These are phyloP conservation scores for Aspergillus novoparasiticus DNA, from an alignment of 2,329 filamentous ascomycete species.

Conservation along the genomic window DNA sequence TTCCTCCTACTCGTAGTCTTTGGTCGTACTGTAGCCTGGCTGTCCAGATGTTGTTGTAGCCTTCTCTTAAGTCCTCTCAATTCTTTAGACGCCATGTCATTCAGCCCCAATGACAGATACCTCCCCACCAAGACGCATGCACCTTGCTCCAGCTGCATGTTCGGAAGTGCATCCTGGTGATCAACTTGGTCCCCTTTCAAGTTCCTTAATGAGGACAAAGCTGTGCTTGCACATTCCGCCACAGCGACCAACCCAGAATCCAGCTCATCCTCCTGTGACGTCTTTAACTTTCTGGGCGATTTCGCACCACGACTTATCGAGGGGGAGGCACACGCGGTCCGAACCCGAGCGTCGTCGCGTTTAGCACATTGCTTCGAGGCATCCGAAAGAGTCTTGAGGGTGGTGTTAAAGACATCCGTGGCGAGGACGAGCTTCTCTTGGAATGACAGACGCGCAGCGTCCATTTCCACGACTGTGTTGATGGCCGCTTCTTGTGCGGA, in stretches of 20 bases:
- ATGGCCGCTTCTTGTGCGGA: constrained; percentile 28
- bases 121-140: constrained; percentile 46
- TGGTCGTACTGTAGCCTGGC: constrained; percentile 17
- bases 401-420: constrained; percentile 50
- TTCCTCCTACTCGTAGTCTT: constrained; percentile 16
- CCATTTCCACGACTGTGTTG: constrained; percentile 28
- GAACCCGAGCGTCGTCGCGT: constrained; percentile 13
- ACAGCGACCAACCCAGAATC: constrained; percentile 33
- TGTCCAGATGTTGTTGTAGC: constrained; percentile 36
- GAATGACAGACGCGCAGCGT: constrained; percentile 31
- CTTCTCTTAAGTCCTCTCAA: constrained; percentile 42
- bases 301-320: constrained; percentile 33
- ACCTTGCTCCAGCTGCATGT: constrained; percentile 46
- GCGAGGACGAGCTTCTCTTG: constrained; percentile 47
- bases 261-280: constrained; percentile 10
- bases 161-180: constrained; percentile 27
- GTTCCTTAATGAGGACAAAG: constrained; percentile 41
- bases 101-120: constrained; percentile 42
- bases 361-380: constrained; percentile 34
- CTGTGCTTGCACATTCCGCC: constrained; percentile 44
- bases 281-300: constrained; percentile 27
- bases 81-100: constrained; percentile 45
- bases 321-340: constrained; percentile 25
- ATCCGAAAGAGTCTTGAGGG: constrained; percentile 47
- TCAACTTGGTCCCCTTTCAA: constrained; percentile 34